phyloP scores from a whole-genome alignment of 164 flowering plant genomes.

The Chimonanthus praecox region DNA sequence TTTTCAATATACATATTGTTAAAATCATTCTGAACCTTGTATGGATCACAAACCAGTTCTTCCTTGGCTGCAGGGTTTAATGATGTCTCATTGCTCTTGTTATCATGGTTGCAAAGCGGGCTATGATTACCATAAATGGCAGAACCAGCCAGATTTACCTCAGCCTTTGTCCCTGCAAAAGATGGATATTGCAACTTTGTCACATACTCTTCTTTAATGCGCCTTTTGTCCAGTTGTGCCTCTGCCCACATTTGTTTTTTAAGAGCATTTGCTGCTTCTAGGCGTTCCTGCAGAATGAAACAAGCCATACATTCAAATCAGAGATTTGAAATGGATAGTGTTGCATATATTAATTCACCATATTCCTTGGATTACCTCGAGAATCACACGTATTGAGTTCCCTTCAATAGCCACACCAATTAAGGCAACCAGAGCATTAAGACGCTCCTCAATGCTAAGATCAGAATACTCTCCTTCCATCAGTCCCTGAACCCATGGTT shows the following conservation, averaged over 20 bases:
- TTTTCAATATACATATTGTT: constrained; percentile 30
- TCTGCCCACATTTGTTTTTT: constrained; percentile 97
- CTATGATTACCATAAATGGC: constrained; percentile 42
- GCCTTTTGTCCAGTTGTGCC: constrained; percentile 79
- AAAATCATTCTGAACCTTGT: constrained; percentile 21
- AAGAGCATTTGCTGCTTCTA: constrained; percentile 86
- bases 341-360: background rate
- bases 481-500: constrained; percentile 87
- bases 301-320: constrained; percentile 11
- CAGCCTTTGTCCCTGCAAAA: constrained; percentile 33
- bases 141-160: constrained; percentile 22
- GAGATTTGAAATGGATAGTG: background rate
- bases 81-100: constrained; percentile 35
- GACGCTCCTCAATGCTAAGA: constrained; percentile 86
- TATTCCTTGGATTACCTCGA: constrained; percentile 56
- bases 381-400: constrained; percentile 64
- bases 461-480: constrained; percentile 81
- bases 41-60: constrained; percentile 28
- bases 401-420: constrained; percentile 90
- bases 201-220: constrained; percentile 65
- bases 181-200: constrained; percentile 40
- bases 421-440: constrained; percentile 78
- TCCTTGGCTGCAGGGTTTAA: constrained; percentile 26
- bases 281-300: constrained; percentile 61
- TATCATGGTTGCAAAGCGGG: constrained; percentile 33